These are phyloP conservation scores for Juglanconis sp. DNA, from an alignment of 2,329 filamentous ascomycete species.

Conservation along the genomic window DNA sequence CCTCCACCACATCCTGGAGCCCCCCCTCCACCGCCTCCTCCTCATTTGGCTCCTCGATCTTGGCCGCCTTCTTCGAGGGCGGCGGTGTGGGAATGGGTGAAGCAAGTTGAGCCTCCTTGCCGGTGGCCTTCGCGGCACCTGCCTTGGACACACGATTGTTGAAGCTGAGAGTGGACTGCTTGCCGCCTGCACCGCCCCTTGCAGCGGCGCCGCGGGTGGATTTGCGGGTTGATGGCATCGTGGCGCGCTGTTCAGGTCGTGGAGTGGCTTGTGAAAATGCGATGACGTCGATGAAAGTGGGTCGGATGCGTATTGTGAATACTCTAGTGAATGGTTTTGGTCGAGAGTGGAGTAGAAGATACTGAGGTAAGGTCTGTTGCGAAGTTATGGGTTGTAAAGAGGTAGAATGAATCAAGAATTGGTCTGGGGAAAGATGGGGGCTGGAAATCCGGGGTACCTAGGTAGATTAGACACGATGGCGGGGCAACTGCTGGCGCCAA, in stretches of 20 bases:
- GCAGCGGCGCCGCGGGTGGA: slow-evolving; percentile 39
- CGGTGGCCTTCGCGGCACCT: slow-evolving; percentile 41
- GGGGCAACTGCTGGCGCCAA: slow-evolving; percentile 2
- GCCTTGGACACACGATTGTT: slow-evolving; percentile 55
- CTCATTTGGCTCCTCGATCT: not conserved
- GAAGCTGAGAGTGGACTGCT: slow-evolving; percentile 58
- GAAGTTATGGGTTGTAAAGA: not conserved
- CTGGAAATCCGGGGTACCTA: not conserved
- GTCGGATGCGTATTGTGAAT: not conserved
- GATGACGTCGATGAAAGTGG: slow-evolving; percentile 18
- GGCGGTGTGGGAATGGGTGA: slow-evolving; percentile 19
- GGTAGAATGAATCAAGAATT: not conserved
- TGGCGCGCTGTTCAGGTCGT: slow-evolving; percentile 13
- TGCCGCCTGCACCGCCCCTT: slow-evolving; percentile 32
- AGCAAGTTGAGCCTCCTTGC: slow-evolving; percentile 26
- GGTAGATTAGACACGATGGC: not conserved
- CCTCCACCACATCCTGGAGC: slow-evolving; percentile 12
- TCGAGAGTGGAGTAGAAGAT: too few relatives aligned
- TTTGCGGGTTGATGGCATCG: slow-evolving; percentile 49
- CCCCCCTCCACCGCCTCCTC: slow-evolving; percentile 18
- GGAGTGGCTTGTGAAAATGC: slow-evolving; percentile 3
- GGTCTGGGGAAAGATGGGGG: not conserved
- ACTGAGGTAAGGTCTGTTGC: too few relatives aligned
- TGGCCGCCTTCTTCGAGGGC: slow-evolving; percentile 21
- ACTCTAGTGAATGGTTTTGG: too few relatives aligned